phyloP scores from a whole-genome alignment of 2,329 filamentous ascomycete genomes.

The Diaporthe ampelina region DNA sequence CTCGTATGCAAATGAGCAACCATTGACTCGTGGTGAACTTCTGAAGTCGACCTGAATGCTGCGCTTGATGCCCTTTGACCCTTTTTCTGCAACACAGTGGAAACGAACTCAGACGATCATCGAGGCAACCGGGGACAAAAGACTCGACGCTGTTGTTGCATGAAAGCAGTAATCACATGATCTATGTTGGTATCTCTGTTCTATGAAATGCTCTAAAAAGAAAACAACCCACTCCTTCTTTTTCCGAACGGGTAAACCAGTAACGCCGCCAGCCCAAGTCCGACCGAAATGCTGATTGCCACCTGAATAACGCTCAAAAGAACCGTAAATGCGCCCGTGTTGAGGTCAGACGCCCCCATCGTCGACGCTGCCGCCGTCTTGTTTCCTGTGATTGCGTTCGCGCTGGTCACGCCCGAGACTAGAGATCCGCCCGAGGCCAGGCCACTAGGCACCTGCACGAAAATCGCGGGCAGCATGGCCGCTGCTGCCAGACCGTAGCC shows the following conservation, averaged over 20 bases:
- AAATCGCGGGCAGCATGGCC: constrained; percentile 89
- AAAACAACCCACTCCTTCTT: constrained; percentile 69
- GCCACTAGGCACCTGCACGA: constrained; percentile 76
- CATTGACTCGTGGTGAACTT: background rate
- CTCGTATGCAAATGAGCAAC: constrained; percentile 1
- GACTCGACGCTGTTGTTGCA: background rate
- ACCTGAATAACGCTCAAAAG: constrained; percentile 72
- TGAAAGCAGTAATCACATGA: constrained; percentile 3
- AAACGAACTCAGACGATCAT: too few species aligned
- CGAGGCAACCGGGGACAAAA: background rate
- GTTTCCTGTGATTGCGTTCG: constrained; percentile 66
- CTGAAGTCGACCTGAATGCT: background rate
- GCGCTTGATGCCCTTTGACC: too few species aligned
- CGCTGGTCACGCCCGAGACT: constrained; percentile 69
- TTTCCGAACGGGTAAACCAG: constrained; percentile 71
- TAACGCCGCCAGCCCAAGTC: constrained; percentile 68
- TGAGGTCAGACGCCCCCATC: constrained; percentile 50
- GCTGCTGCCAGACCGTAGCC: constrained; percentile 87
- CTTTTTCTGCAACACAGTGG: too few species aligned
- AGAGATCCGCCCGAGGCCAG: constrained; percentile 73
- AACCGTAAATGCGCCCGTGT: constrained; percentile 66
- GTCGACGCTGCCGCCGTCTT: constrained; percentile 49
- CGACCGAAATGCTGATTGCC: constrained; percentile 73
- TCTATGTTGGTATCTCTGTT: constrained; percentile 30
- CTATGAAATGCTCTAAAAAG: constrained; percentile 55